Base-by-base conservation (phyloP, 129 eudicot species). In the Oenanthe sinensis region DNA sequence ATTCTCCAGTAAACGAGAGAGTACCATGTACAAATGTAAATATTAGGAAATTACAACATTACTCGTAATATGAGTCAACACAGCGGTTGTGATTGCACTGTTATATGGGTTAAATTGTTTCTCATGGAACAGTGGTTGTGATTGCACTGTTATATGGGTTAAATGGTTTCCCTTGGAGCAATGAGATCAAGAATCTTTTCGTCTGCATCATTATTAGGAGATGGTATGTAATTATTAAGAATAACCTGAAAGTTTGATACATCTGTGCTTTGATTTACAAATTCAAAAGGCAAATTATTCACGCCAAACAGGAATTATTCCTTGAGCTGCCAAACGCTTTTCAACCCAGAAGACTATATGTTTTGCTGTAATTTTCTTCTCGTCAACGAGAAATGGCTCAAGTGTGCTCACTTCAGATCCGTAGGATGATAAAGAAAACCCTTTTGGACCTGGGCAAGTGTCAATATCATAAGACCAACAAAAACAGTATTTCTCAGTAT, bases 311-410 rank as follows among this genome's bases (percentile, higher is more conserved):
- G 96, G 96, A 79, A 93, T 89, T 71, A 93, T 93, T 80, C 96
- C 98, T 87, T 93, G 98, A 80, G 98, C 98, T 6, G 98, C 98
- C 82, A 93, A 85, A 65, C 96, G 93, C 88, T 93, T 93, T 81
- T 93, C 98, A 62, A 93, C 91, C 98, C 98, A 90, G 89, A 93
- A 93, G 49, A 93, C 93, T 17, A 93, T 87, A 71, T 88, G 93
- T 48, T 88, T 93, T 75, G 97, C 85, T 0, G 91, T 90, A 75
- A 89, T 81, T 65, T 87, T 93, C 83, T 86, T 90, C 91, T 90
- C 98, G 43, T 89, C 91, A 28, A 93, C 80, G 10, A 93, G 92
- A 84, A 90, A 90, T 11, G 96, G 97, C 88, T 93, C 96, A 4
- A 93, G 89, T 8, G 81, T 87, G 86, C 97, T 93, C 28, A 80